Evolutionary conservation across 2,329 filamentous ascomycete species (phyloP), one percentile per base, ranked within the genome.

Genomic region (Endocalyx cinctus): DNA sequence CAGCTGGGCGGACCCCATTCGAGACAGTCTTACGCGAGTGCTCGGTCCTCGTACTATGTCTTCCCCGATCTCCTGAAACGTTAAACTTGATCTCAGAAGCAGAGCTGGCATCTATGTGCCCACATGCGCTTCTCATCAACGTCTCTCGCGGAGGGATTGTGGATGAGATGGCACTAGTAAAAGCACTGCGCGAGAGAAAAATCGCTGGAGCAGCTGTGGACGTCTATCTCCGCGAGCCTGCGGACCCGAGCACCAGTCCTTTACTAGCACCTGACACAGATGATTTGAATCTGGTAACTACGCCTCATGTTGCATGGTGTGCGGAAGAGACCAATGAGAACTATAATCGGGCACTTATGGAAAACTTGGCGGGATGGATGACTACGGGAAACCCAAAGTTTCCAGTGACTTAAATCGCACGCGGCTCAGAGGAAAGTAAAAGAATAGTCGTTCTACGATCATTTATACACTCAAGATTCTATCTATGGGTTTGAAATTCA

Each of bases 171-270:
- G 53, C 54, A 0, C 42, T 57, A 1, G 37, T 55, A 11, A 38
- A 38, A 4, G 52, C 52, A 7, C 40, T 57, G 15, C 41, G 25
- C 57, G 38, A 39, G 10, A 31, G 38, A 10, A 45, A 32, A 25
- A 56, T 58, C 15, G 53, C 52, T 2, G 55, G 55, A 5, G 51
- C 49, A 3, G 51, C 43, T 4, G 48, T 46, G 4, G 55, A 58
- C 23, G 55, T 58, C 1, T 56, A 49, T 23, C 29, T 39, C 4
- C 35, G 32, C 27, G 55, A 58, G 37, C 55, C 70, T 2, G 73
- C 71, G 34, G 77, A 78, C 44, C 62, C 78, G 11, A 58, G 77
- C 46, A 78, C 77, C 35, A 69, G 73, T 33, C 72, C 71, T 4
- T 57, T 70, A 15, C 38, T 57, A 2, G 43, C 32, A 0, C 37